Base-by-base conservation (phyloP, 805 yeast genomes). In the Candida yuanshanica region DNA sequence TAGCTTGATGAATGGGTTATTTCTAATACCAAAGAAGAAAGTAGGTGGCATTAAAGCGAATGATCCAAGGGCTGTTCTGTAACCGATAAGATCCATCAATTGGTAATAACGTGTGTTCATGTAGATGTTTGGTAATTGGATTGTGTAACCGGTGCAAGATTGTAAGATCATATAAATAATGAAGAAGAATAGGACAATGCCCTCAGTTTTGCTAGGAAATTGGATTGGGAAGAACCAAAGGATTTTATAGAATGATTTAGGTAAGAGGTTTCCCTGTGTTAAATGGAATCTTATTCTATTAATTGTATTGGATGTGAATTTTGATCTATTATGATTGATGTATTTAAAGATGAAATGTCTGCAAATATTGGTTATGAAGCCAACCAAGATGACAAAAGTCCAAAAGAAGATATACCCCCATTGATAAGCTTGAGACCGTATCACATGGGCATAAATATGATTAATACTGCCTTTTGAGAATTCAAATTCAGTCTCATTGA, bases 11-110 rank as follows among this genome's bases (percentile, higher is more conserved):
- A 85, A 65, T 17, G 86, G 76, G 53, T 83, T 85, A 58, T 85
- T 86, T 52, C 93, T 67, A 23, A 83, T 82, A 5, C 87, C 86
- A 59, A 84, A 81, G 42, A 83, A 61, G 45, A 76, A 72, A 14
- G 79, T 56, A 7, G 72, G 56, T 1, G 93, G 91, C 43, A 80
- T 67, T 37, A 78, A 43, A 39, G 74, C 75, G 29, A 75, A 59
- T 2, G 74, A 60, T 58, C 75, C 61, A 16, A 77, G 41, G 36
- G 74, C 82, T 6, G 75, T 62, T 58, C 86, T 67, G 55, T 77
- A 81, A 33, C 75, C 78, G 14, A 80, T 61, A 41, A 68, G 43
- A 35, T 60, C 68, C 41, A 61, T 36, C 13, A 61, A 51, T 41
- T 59, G 62, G 44, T 47, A 52, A 17, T 24, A 39, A 13, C 42